phyloP scores from a whole-genome alignment of 495 filamentous ascomycete species.

The Penicillium steckii region DNA sequence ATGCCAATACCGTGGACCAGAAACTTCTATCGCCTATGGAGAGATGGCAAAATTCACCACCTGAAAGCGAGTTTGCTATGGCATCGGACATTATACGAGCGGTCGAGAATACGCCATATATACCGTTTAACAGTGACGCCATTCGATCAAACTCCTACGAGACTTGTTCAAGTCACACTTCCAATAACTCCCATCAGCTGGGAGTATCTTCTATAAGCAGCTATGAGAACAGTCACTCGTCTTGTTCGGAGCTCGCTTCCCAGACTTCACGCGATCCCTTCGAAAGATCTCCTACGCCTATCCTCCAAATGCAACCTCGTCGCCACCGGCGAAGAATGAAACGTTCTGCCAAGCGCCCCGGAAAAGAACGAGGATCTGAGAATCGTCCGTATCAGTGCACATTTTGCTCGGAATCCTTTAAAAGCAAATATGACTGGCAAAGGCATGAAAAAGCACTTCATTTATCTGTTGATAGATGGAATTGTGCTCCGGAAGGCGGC shows the following conservation, averaged over 20 bases:
- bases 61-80: constrained; percentile 72
- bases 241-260: constrained; percentile 11
- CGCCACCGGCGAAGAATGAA: constrained; percentile 6
- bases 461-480: constrained; percentile 70
- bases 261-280: neutral
- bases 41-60: constrained; percentile 71
- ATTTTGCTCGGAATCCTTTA: constrained; percentile 75
- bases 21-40: constrained; percentile 53
- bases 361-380: neutral
- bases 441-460: constrained; percentile 77
- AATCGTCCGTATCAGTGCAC: constrained; percentile 57
- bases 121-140: neutral
- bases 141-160: neutral
- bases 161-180: constrained; percentile 12
- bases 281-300: constrained; percentile 9
- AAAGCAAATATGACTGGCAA: constrained; percentile 79
- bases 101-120: constrained; percentile 26
- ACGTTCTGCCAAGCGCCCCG: neutral
- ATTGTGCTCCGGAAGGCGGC: constrained; percentile 61
- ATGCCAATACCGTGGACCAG: neutral
- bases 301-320: neutral
- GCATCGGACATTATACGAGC: constrained; percentile 68
- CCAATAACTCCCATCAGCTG: constrained; percentile 9
- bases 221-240: constrained; percentile 15
- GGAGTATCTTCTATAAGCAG: constrained; percentile 14